phyloP scores from a whole-genome alignment of 1,284 basidiomycete species.

The Sporisorium exsertum region DNA sequence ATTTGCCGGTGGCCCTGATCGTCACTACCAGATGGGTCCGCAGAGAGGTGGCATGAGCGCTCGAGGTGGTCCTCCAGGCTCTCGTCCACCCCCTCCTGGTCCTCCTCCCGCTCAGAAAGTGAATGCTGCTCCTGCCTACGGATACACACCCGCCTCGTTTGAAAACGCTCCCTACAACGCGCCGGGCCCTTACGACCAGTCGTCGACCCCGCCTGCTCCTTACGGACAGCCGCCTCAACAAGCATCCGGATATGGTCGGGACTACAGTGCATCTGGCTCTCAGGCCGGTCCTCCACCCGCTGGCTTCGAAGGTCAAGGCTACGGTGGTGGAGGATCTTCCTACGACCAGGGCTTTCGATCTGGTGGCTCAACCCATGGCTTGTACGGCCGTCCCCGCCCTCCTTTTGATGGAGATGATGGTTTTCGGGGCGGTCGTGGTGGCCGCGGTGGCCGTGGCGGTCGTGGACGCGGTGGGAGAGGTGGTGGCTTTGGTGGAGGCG shows the following conservation, averaged over 20 bases:
- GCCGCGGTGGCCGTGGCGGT: conserved; percentile 23
- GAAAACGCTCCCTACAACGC: conserved; percentile 25
- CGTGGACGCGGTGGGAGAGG: conserved; percentile 29
- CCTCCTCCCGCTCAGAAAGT: conserved; percentile 20
- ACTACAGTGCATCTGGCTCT: conserved; percentile 18
- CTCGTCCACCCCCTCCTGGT: conserved; percentile 21
- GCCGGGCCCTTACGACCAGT: conserved; percentile 16
- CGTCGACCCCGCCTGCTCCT: conserved; percentile 14
- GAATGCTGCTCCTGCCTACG: conserved; percentile 21
- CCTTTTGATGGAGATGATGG: conserved; percentile 15
- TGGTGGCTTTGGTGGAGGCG: conserved; percentile 26
- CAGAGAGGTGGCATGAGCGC: conserved; percentile 37
- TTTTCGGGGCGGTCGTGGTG: conserved; percentile 33
- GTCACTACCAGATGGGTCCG: conserved; percentile 34
- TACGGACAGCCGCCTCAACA: conserved; percentile 25
- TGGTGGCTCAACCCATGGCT: conserved; percentile 18
- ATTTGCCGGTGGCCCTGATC: conserved; percentile 39
- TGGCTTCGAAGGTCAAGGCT: conserved; percentile 19
- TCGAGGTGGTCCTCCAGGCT: conserved; percentile 20
- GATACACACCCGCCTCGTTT: conserved; percentile 32
- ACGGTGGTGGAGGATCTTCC: conserved; percentile 13
- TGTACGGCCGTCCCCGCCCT: conserved; percentile 29
- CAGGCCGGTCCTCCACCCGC: conserved; percentile 11
- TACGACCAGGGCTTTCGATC: conserved; percentile 19
- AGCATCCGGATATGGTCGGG: conserved; percentile 18